Base-by-base conservation (phyloP, 2,329 filamentous ascomycete genomes). In the Periglandula ipomoeae region DNA sequence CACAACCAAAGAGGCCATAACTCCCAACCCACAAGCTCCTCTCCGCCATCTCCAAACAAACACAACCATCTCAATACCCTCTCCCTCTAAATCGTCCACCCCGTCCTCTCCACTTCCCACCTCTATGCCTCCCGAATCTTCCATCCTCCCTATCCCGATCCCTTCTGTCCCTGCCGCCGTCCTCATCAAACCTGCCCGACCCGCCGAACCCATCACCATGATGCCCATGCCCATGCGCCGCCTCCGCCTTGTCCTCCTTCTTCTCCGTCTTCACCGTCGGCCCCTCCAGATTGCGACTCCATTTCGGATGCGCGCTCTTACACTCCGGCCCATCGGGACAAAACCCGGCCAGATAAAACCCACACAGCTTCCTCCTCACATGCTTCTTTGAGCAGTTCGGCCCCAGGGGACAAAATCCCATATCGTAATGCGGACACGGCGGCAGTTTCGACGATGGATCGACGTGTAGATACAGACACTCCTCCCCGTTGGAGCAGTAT, bases 401-500 rank as follows among this genome's bases (percentile, higher is more conserved):
- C 0, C 93, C 93, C 9, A 97, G 76, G 17, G 89, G 88, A 61
- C 93, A 98, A 72, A 97, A 97, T 2, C 93, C 93, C 57, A 85
- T 83, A 53, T 96, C 89, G 72, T 96, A 98, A 68, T 94, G 87
- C 55, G 89, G 87, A 59, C 89, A 95, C 1, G 87, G 82, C 23
- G 82, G 87, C 58, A 88, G 72, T 61, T 88, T 84, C 52, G 85
- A 82, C 63, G 88, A 78, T 44, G 89, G 86, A 59, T 93, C 88
- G 59, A 94, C 86, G 69, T 95, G 89, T 42, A 95, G 81, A 65
- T 95, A 95, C 5, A 95, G 74, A 62, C 93, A 98, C 70, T 98
- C 93, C 67, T 97, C 91, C 56, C 91, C 93, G 69, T 96, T 95
- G 54, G 87, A 88, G 70, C 93, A 98, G 66, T 94, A 96, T 49